These are phyloP conservation scores for Xylaria sp. DNA, from an alignment of 2,329 filamentous ascomycete species.

Conservation along the genomic window DNA sequence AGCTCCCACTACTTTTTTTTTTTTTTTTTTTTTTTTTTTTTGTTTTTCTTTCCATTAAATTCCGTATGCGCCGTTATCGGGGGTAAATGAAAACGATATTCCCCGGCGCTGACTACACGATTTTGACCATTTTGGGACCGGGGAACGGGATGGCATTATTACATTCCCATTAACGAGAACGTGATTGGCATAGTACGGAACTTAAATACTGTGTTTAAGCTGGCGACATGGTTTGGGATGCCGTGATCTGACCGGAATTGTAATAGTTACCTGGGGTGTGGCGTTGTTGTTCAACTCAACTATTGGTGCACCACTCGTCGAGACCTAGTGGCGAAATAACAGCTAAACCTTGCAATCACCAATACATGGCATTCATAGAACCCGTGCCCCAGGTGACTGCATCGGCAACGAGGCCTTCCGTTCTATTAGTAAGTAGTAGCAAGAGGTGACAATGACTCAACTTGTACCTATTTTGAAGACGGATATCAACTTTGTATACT, in stretches of 20 bases:
- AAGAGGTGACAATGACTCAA: background rate
- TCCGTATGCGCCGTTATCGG: background rate
- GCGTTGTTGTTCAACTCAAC: background rate
- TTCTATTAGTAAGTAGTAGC: background rate
- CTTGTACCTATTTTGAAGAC: background rate
- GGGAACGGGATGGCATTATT: too few relatives aligned
- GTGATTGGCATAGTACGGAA: background rate
- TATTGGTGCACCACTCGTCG: background rate
- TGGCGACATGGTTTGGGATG: background rate
- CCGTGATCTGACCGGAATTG: too few relatives aligned
- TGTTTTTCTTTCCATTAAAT: background rate
- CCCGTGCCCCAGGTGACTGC: background rate
- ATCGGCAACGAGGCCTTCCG: background rate
- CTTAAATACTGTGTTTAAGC: background rate
- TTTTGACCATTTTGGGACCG: background rate
- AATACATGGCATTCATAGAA: background rate
- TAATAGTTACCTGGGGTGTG: background rate
- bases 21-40: too few relatives aligned
- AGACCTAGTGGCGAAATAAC: background rate
- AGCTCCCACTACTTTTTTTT: too few relatives aligned
- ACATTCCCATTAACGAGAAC: background rate
- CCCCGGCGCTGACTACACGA: background rate
- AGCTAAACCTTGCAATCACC: background rate
- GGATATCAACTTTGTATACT: background rate
- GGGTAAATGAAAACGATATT: background rate